Conservation (phyloP, 1,284 basidiomycete genomes). For the Austroboletus novae-zelandiae region DNA sequence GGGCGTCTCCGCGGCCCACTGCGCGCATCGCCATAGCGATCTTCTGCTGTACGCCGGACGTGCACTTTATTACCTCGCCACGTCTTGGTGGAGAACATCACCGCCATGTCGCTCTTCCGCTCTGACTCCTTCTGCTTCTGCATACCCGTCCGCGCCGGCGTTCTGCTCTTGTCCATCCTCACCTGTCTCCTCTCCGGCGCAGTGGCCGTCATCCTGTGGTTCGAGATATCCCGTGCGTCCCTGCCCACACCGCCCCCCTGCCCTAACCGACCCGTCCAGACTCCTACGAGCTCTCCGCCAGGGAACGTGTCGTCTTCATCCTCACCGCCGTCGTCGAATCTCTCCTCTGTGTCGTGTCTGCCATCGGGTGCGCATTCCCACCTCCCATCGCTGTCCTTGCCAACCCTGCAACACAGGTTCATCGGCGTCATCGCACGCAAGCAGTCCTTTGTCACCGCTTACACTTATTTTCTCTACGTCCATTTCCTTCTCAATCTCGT, state of each 20-base stretch:
- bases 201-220: slow-evolving; percentile 55
- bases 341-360: slow-evolving; percentile 49
- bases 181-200: slow-evolving; percentile 51
- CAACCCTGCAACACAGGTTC: slow-evolving; percentile 38
- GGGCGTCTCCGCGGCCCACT: neutral
- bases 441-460: slow-evolving; percentile 54
- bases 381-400: neutral
- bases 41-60: slow-evolving; percentile 8
- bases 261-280: slow-evolving; percentile 6
- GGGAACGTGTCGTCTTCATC: slow-evolving; percentile 44
- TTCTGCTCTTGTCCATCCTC: slow-evolving; percentile 51
- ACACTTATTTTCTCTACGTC: slow-evolving; percentile 54
- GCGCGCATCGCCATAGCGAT: slow-evolving; percentile 21
- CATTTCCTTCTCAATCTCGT: slow-evolving; percentile 58
- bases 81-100: too few species aligned
- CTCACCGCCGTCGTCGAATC: slow-evolving; percentile 50
- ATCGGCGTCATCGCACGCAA: slow-evolving; percentile 60
- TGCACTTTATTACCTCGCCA: neutral
- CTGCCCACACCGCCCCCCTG: too few species aligned
- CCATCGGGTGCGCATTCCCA: slow-evolving; percentile 46
- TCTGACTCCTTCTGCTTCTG: slow-evolving; percentile 57
- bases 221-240: slow-evolving; percentile 53
- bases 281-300: slow-evolving; percentile 36
- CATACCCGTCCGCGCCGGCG: slow-evolving; percentile 60
- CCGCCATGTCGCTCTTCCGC: too few species aligned